Evolutionary conservation across 1,284 basidiomycete genomes (phyloP), one percentile per base, ranked within the genome.

Genomic region (Trichosporon coremiiforme): DNA sequence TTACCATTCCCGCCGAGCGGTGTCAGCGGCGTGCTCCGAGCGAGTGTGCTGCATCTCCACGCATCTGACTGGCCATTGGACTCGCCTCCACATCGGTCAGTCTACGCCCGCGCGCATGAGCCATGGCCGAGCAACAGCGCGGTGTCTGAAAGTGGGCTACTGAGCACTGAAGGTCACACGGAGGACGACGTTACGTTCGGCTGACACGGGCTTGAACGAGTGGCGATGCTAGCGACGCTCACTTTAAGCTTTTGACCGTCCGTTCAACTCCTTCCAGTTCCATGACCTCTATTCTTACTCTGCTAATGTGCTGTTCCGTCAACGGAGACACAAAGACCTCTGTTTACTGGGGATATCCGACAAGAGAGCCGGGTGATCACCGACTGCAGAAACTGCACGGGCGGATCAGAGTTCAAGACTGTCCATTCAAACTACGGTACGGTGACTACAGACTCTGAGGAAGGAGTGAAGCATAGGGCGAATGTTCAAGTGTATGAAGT

Each of bases 161-260:
- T 25, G 25, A 25, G 25, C 25, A 25, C 25, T 17, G 8, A 25
- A 4, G 7, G n/a, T 20, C 50, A 53, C 50, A n/a, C 17, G 5
- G 20, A 22, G n/a, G 50, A 25, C 17, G 2, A 25, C 50, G 50
- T 53, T 10, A 53, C 50, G 50, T 45, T n/a, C 5, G 25, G 41
- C 17, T 45, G 5, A n/a, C 8, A n/a, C 36, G 12, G 36, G 12
- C 36, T 3, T 3, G 12, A 7, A 45, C 15, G 41, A 45, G 15
- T 17, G 17, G 41, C 41, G 41, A 45, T n/a, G 41, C 12, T 38
- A 45, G 41, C 17, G 41, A 45, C 22, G 50, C 7, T 25, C 25
- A 25, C 50, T 53, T 10, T 53, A 53, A 53, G 50, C 20, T 53
- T 53, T 53, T 53, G 50, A 53, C 50, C 25, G 50, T 53, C 22